Percentiles rank a stretch among this genome's conserved stretches.
phyloP scores from a whole-genome alignment of 768 basidiomycete species.

The Gelatoporia subvermispora region DNA sequence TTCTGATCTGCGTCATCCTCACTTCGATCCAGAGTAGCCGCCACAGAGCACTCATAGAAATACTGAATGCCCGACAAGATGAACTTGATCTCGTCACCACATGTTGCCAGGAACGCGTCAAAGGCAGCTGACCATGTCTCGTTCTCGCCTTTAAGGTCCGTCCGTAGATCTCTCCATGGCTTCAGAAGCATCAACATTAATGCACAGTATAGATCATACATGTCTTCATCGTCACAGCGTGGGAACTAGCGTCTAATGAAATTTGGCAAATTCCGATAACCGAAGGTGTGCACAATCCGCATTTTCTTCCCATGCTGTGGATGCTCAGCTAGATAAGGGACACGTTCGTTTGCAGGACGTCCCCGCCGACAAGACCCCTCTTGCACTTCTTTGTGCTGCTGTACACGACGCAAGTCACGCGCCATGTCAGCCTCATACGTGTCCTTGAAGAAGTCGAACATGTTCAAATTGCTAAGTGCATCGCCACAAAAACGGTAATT shows the following conservation, averaged over 20 bases:
- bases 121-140: conserved; percentile 23
- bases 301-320: conserved; percentile 1
- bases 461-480: not conserved
- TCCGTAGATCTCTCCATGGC: conserved; percentile 27
- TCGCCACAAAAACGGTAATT: not conserved
- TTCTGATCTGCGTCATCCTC: too few relatives aligned
- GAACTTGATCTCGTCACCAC: too few relatives aligned
- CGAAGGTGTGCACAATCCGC: conserved; percentile 16
- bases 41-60: too few relatives aligned
- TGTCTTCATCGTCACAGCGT: conserved; percentile 17
- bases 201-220: conserved; percentile 29
- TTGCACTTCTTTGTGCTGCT: not conserved
- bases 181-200: conserved; percentile 30
- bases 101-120: conserved; percentile 3
- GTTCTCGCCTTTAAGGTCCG: conserved; percentile 20
- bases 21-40: too few relatives aligned
- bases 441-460: not conserved
- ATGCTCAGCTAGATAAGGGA: not conserved
- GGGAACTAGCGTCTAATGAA: conserved; percentile 35
- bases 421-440: not conserved
- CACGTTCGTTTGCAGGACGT: not conserved
- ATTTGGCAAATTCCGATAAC: conserved; percentile 30
- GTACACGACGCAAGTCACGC: not conserved
- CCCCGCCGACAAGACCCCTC: not conserved
- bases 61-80: too few relatives aligned